phyloP scores from a whole-genome alignment of 768 basidiomycete genomes.

The Rhizopogon vinicolor region DNA sequence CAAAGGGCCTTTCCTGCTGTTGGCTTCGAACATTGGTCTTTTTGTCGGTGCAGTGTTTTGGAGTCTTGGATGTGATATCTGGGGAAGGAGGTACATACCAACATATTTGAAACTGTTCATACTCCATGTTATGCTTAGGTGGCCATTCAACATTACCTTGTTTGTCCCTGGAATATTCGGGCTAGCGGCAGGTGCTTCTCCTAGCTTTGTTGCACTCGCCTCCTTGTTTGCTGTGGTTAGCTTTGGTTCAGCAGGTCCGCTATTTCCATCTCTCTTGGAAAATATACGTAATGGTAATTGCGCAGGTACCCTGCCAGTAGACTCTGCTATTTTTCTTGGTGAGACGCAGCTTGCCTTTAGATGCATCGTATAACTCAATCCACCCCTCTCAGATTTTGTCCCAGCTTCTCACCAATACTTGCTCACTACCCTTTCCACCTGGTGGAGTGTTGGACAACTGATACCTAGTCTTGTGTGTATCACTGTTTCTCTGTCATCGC shows the following conservation, averaged over 20 bases:
- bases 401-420: slow-evolving; percentile 55
- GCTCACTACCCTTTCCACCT: slow-evolving; percentile 51
- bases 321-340: slow-evolving; percentile 49
- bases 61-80: slow-evolving; percentile 46
- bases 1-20: slow-evolving; percentile 41
- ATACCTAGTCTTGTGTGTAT: slow-evolving; percentile 38
- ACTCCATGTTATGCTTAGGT: slow-evolving; percentile 19
- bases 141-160: slow-evolving; percentile 52
- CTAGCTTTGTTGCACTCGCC: slow-evolving; percentile 43
- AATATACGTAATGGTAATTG: background rate
- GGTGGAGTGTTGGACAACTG: slow-evolving; percentile 57
- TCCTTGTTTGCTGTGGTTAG: slow-evolving; percentile 41
- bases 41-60: slow-evolving; percentile 46
- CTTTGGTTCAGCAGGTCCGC: slow-evolving; percentile 43
- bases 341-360: background rate
- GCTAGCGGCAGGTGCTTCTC: slow-evolving; percentile 42
- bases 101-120: background rate
- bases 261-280: background rate
- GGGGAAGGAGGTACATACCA: slow-evolving; percentile 39
- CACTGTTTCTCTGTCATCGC: background rate
- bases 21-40: slow-evolving; percentile 50
- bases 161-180: slow-evolving; percentile 51
- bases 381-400: slow-evolving; percentile 37
- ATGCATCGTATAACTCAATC: background rate
- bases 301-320: slow-evolving; percentile 51